Base-by-base conservation (phyloP, 2,329 filamentous ascomycete species). In the Trichocomaceae sp. region DNA sequence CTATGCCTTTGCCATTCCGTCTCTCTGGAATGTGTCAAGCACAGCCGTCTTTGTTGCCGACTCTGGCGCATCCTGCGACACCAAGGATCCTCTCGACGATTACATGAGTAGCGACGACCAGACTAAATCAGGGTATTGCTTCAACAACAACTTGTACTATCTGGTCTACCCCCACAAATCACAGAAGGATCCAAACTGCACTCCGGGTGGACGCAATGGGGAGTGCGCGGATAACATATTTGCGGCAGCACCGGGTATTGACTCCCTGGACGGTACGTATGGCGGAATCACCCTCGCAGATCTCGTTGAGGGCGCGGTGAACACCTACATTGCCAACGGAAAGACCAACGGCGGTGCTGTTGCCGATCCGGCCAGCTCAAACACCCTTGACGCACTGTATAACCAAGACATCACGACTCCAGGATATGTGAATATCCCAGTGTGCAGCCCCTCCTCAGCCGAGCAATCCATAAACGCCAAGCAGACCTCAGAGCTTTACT, bases 401-500 rank as follows among this genome's bases (percentile, higher is more conserved):
- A 47, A 57, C 8, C 26, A 50, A 4, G 35, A 57, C 39, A 57
- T 57, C 35, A 57, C 55, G 5, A 54, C 50, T n/a, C 55, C 50
- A 39, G 55, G 55, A 13, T 45, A 50, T 6, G 49, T 54, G 45
- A 41, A 44, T 23, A 17, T 57, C 8, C 37, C 50, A 15, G 50
- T 57, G 6, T 57, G 50, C 29, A 57, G 50, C 50, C 50, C 55
- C 7, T 6, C 29, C 10, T 49, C 37, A 12, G 55, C 55, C 50
- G 33, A 46, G 26, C 7, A 5, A 3, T 44, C 55, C 26, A 46
- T 48, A 19, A 50, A 6, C 6, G 15, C 51, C 20, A 44, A 26
- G 2, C 55, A 42, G 1, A 37, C 47, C 37, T 51, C 23, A 12
- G 31, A n/a, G 20, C 3, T 31, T 5, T 54, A 66, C 59, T 74